Evolutionary conservation across 2,329 filamentous ascomycete species (phyloP), one percentile per base, ranked within the genome.

Genomic region (Sporothrix brunneoviolacea): DNA sequence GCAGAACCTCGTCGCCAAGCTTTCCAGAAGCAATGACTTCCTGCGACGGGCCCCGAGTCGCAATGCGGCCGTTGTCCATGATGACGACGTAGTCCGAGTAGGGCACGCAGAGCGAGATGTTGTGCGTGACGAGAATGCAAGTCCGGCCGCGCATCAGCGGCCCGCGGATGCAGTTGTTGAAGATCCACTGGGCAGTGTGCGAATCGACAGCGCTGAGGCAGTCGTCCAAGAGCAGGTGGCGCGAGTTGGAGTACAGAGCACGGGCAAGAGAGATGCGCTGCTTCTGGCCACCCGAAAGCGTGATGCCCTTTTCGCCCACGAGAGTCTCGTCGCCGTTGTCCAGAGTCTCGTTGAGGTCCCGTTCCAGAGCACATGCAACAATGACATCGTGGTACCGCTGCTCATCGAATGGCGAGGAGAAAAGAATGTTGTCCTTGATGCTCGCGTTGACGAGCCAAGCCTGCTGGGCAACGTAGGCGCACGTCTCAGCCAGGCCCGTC

Each of bases 111-210:
- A 98, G 78, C n/a, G 87, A 80, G 24, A 93, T 80, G 62, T 97
- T 98, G 71, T 98, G 93, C 0, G 93, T 96, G 32, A 98, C 91
- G 38, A 98, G 76, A 48, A 98, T 88, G 66, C 93, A 97, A 24
- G 93, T 97, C 37, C 93, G 83, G 62, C 83, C 77, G 52, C 78
- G 72, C 93, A 98, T 97, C 46, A 98, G 70, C 6, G 88, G 87
- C 2, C 93, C 93, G 59, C 84, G 84, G 56, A 98, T 84, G 53
- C 91, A 95, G 67, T 95, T 86, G 64, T 86, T 86, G 69, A 97
- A 97, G 58, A 98, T 97, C 84, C 94, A 96, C 66, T 96, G 94
- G 2, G 91, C 91, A 0, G 93, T 97, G 61, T 98, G 93, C 4
- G 93, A 94, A 66, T 98, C 93, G 30, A 98, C 93, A 24, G 93